A percentile compares a stretch with the other conserved stretches of the same genome.
Evolutionary conservation across 176 grass and related monocot genomes (phyloP).

Genomic region (Pontederia crassipes): DNA sequence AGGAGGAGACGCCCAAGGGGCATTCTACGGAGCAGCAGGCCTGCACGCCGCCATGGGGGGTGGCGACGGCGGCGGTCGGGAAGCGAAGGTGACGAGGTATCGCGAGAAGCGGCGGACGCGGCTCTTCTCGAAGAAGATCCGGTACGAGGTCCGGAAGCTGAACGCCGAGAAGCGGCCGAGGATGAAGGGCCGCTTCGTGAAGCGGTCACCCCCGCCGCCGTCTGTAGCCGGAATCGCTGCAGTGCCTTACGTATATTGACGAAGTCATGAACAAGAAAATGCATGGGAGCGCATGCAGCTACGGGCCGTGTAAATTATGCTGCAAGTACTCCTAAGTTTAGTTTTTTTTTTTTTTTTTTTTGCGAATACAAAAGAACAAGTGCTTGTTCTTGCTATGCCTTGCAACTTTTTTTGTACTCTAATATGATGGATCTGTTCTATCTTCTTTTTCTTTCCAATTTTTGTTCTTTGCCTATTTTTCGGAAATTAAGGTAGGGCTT

Average conservation of each 20-base stretch:
- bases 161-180: slow-evolving; percentile 98
- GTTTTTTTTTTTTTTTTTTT: no score
- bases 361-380: no score
- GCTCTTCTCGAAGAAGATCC: slow-evolving; percentile 95
- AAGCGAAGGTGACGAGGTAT: slow-evolving; percentile 88
- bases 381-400: no score
- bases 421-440: no score
- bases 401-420: no score
- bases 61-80: slow-evolving; percentile 46
- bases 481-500: no score
- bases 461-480: no score
- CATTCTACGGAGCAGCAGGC: not conserved
- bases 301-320: no score
- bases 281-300: no score
- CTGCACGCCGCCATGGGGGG: not conserved
- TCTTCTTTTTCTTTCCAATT: no score
- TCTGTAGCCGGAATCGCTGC: not conserved
- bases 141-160: slow-evolving; percentile 99
- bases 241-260: not conserved
- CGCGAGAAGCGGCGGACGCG: slow-evolving; percentile 86
- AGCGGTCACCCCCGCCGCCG: slow-evolving; percentile 26
- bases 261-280: no score
- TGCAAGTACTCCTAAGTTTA: no score
- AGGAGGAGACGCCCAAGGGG: not conserved
- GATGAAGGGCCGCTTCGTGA: slow-evolving; percentile 98